These are phyloP conservation scores for Ceratocystiopsis brevicomis DNA, from an alignment of 2,329 filamentous ascomycete genomes.

Conservation along the genomic window DNA sequence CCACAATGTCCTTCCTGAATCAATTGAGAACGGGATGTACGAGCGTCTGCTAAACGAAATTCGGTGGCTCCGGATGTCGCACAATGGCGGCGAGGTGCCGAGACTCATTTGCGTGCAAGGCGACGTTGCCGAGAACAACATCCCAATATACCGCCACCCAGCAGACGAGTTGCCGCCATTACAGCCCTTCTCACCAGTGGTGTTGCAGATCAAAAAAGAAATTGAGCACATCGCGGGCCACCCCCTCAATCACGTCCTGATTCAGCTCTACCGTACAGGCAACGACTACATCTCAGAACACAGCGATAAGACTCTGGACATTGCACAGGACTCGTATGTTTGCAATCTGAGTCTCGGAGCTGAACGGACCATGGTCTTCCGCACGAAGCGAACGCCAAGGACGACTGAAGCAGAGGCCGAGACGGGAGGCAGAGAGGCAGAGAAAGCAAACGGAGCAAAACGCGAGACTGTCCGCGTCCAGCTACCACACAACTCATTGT, in stretches of 20 bases:
- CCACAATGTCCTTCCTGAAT: slow-evolving; percentile 44
- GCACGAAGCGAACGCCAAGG: slow-evolving; percentile 47
- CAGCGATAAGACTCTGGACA: slow-evolving; percentile 90
- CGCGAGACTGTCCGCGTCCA: slow-evolving; percentile 45
- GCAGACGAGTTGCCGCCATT: slow-evolving; percentile 71
- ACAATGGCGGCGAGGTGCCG: slow-evolving; percentile 79
- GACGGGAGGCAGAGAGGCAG: slow-evolving; percentile 1
- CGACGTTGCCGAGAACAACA: slow-evolving; percentile 47
- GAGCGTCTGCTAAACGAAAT: slow-evolving; percentile 54
- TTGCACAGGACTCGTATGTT: slow-evolving; percentile 61
- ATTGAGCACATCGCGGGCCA: slow-evolving; percentile 62
- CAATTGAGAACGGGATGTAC: slow-evolving; percentile 43
- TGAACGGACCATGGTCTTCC: slow-evolving; percentile 72
- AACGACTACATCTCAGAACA: slow-evolving; percentile 91
- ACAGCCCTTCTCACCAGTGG: slow-evolving; percentile 53
- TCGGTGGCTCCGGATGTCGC: slow-evolving; percentile 79
- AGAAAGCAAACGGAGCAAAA: slow-evolving; percentile 8
- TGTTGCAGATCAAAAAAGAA: slow-evolving; percentile 45
- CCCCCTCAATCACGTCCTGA: slow-evolving; percentile 72
- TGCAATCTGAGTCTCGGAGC: slow-evolving; percentile 91
- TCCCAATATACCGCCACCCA: slow-evolving; percentile 89
- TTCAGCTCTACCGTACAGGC: slow-evolving; percentile 81
- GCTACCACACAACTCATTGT: slow-evolving; percentile 78
- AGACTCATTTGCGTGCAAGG: slow-evolving; percentile 84
- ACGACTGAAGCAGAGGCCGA: slow-evolving; percentile 1